These are phyloP conservation scores for Parathielavia appendiculata DNA, from an alignment of 495 filamentous ascomycete genomes.

Conservation along the genomic window DNA sequence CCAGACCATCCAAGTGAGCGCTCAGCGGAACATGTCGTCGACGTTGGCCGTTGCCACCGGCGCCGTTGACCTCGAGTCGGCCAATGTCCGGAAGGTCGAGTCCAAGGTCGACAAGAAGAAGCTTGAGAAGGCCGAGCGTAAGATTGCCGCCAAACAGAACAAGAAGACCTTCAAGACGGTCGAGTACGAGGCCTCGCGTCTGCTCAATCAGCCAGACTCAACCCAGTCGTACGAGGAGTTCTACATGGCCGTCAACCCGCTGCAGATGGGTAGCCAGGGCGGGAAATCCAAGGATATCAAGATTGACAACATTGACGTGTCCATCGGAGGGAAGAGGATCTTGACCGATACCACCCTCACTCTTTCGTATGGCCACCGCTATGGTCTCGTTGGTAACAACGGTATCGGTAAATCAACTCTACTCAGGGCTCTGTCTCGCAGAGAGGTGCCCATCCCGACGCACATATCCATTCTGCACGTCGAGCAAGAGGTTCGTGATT, in stretches of 20 bases:
- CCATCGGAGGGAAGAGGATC: slow-evolving; percentile 84
- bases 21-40: slow-evolving; percentile 91
- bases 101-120: slow-evolving; percentile 98
- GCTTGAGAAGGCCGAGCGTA: slow-evolving; percentile 96
- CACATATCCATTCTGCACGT: slow-evolving; percentile 99
- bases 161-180: slow-evolving; percentile 98
- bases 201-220: slow-evolving; percentile 76
- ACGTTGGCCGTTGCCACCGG: slow-evolving; percentile 82
- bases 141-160: slow-evolving; percentile 97
- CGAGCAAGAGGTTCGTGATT: slow-evolving; percentile 76
- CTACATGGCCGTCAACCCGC: slow-evolving; percentile 97
- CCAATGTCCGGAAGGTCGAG: slow-evolving; percentile 86
- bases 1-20: slow-evolving; percentile 90
- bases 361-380: slow-evolving; percentile 86
- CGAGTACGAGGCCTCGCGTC: slow-evolving; percentile 89
- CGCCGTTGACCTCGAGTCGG: slow-evolving; percentile 87
- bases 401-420: slow-evolving; percentile 99
- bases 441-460: slow-evolving; percentile 89
- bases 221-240: slow-evolving; percentile 98
- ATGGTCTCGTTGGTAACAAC: slow-evolving; percentile 97
- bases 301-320: slow-evolving; percentile 88
- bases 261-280: slow-evolving; percentile 66
- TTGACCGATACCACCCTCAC: slow-evolving; percentile 84
- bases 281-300: slow-evolving; percentile 99
- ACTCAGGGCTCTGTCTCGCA: slow-evolving; percentile 80